phyloP scores from a whole-genome alignment of 2,329 filamentous ascomycete species.

The Coniochaeta hoffmannii region DNA sequence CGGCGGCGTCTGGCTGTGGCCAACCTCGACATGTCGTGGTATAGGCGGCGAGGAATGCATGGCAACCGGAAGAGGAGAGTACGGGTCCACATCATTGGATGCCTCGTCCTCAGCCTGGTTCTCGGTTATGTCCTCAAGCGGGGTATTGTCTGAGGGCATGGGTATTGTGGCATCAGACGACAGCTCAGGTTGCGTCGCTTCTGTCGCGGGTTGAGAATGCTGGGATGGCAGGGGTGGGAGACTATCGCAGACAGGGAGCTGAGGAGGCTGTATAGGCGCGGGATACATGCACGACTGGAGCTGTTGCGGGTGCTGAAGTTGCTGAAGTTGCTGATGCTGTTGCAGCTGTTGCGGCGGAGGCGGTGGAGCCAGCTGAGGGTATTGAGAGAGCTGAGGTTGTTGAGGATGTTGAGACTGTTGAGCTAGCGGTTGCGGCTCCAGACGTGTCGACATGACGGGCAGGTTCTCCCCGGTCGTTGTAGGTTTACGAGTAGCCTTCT shows the following conservation, averaged over 20 bases:
- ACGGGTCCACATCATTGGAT: constrained; percentile 44
- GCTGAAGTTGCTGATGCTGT: neutral
- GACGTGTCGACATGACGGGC: constrained; percentile 49
- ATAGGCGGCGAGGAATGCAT: constrained; percentile 92
- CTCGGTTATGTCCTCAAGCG: constrained; percentile 43
- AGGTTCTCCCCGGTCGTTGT: constrained; percentile 49
- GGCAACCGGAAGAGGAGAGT: constrained; percentile 61
- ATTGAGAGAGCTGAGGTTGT: constrained; percentile 20
- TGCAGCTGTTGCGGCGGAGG: constrained; percentile 1
- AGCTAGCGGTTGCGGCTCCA: constrained; percentile 33
- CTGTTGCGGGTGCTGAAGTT: constrained; percentile 11
- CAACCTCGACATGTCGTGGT: constrained; percentile 47
- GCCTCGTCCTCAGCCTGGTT: constrained; percentile 31
- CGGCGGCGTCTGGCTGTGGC: constrained; percentile 70
- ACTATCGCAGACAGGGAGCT: constrained; percentile 26
- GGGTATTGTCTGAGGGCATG: constrained; percentile 54
- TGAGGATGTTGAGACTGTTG: constrained; percentile 34
- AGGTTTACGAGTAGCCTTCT: constrained; percentile 62
- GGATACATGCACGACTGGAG: constrained; percentile 20
- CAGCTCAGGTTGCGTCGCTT: constrained; percentile 38
- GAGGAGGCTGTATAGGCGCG: constrained; percentile 42
- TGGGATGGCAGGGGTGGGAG: constrained; percentile 31
- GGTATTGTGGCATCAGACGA: constrained; percentile 75
- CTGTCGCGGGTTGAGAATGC: constrained; percentile 15
- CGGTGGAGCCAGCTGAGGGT: constrained; percentile 13